A percentile compares a stretch with the other conserved stretches of the same genome.
Evolutionary conservation across 805 yeast genomes (phyloP).

Genomic region (Saccharomyces eubayanus): DNA sequence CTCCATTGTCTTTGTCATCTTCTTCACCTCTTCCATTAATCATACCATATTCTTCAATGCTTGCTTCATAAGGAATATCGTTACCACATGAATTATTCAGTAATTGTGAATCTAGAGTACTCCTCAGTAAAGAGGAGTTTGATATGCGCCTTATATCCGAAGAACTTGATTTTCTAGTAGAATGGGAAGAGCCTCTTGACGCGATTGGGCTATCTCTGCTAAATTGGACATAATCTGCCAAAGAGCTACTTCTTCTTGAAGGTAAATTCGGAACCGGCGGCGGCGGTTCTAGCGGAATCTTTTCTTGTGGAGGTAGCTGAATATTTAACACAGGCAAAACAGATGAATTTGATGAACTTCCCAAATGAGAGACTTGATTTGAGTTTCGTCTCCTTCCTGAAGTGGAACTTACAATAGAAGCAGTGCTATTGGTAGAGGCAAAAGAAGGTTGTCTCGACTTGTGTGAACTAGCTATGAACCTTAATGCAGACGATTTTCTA

Average conservation of each 20-base stretch:
- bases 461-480: constrained; percentile 9
- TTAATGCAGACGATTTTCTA: constrained; percentile 2
- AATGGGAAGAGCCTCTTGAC: constrained; percentile 22
- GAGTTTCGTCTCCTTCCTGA: constrained; percentile 28
- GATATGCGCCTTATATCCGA: constrained; percentile 15
- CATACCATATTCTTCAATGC: not conserved
- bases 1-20: not conserved
- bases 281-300: constrained; percentile 48
- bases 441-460: constrained; percentile 35
- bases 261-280: constrained; percentile 19
- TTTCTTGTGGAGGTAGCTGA: constrained; percentile 45
- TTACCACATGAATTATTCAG: constrained; percentile 1
- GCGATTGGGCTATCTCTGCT: constrained; percentile 22
- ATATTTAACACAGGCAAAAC: constrained; percentile 14
- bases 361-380: not conserved
- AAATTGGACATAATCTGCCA: constrained; percentile 11
- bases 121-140: not conserved
- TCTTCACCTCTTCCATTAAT: constrained; percentile 2
- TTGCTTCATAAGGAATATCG: not conserved
- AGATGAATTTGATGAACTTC: not conserved
- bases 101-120: constrained; percentile 19
- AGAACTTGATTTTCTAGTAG: constrained; percentile 8
- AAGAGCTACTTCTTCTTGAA: constrained; percentile 8
- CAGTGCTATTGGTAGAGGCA: constrained; percentile 27
- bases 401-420: constrained; percentile 24